Conservation (phyloP, 1,139 yeast species). For the Magnusiomyces ingens region DNA sequence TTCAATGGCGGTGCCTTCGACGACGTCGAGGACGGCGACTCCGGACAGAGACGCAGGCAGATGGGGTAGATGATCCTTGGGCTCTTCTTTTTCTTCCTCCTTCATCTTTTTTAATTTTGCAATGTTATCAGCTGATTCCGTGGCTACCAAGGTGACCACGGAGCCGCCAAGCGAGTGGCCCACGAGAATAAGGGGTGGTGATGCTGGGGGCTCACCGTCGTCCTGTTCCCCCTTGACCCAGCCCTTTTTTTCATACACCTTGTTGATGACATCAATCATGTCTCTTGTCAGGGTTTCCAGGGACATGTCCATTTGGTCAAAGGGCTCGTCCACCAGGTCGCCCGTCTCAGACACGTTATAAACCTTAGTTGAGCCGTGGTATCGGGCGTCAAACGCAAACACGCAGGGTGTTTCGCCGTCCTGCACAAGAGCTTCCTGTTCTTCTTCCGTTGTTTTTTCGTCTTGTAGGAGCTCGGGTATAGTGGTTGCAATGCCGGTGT, state of each 20-base stretch:
- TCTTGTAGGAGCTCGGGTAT: background rate
- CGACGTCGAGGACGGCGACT: constrained; percentile 76
- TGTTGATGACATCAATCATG: constrained; percentile 42
- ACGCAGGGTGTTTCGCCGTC: constrained; percentile 43
- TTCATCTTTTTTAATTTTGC: too few species aligned
- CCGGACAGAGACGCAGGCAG: constrained; percentile 39
- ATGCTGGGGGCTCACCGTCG: background rate
- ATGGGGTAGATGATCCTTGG: background rate
- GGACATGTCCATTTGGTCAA: constrained; percentile 21
- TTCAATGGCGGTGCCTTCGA: constrained; percentile 81
- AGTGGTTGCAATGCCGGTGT: background rate
- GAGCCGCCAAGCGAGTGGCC: constrained; percentile 97
- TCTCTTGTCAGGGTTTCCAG: constrained; percentile 53
- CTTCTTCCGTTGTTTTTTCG: constrained; percentile 5
- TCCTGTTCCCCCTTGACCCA: constrained; percentile 14
- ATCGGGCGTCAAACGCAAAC: constrained; percentile 69
- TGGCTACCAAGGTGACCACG: constrained; percentile 49
- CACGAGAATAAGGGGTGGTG: constrained; percentile 45
- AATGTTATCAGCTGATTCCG: constrained; percentile 7
- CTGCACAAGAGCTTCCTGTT: constrained; percentile 20
- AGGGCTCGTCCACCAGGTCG: constrained; percentile 26
- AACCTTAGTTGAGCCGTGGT: constrained; percentile 58
- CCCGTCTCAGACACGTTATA: constrained; percentile 18
- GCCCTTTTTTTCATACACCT: constrained; percentile 31
- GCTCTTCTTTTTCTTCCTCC: too few species aligned